phyloP scores from a whole-genome alignment of 129 eudicot species.

The Flaveria robusta region DNA sequence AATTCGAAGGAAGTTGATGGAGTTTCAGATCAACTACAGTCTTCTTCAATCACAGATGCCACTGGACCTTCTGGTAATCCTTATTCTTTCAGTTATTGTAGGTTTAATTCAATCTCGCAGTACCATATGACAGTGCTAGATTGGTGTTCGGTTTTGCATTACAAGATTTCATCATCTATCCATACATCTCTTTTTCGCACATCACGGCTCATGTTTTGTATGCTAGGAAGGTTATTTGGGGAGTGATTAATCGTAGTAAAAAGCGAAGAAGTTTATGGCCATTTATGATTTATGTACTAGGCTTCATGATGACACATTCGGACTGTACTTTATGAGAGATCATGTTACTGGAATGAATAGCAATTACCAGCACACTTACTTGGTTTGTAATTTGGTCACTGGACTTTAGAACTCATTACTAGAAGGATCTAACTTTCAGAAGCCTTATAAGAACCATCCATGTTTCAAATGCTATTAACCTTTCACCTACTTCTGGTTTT shows the following conservation, averaged over 20 bases:
- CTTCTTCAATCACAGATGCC: slow-evolving; percentile 58
- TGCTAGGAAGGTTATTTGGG: not conserved
- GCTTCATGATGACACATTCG: too few species aligned
- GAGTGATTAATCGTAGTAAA: not conserved
- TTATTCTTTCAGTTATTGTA: not conserved
- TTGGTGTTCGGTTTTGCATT: not conserved
- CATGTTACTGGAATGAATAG: not conserved
- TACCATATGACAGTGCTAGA: not conserved
- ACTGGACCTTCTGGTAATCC: slow-evolving; percentile 43
- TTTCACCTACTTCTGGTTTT: not conserved
- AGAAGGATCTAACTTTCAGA: not conserved
- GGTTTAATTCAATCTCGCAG: slow-evolving; percentile 5
- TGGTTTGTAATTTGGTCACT: not conserved
- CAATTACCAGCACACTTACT: not conserved
- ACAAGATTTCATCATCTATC: not conserved
- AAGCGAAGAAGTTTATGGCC: too few species aligned
- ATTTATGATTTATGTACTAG: too few species aligned
- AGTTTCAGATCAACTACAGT: slow-evolving; percentile 71
- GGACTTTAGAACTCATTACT: not conserved
- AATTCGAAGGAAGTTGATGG: slow-evolving; percentile 62
- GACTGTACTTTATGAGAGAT: not conserved
- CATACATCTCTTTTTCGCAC: not conserved
- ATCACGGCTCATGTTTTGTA: not conserved
- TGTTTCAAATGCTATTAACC: not conserved
- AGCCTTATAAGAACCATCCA: not conserved